phyloP scores from a whole-genome alignment of 768 basidiomycete genomes.

The Phanerochaete sordida region DNA sequence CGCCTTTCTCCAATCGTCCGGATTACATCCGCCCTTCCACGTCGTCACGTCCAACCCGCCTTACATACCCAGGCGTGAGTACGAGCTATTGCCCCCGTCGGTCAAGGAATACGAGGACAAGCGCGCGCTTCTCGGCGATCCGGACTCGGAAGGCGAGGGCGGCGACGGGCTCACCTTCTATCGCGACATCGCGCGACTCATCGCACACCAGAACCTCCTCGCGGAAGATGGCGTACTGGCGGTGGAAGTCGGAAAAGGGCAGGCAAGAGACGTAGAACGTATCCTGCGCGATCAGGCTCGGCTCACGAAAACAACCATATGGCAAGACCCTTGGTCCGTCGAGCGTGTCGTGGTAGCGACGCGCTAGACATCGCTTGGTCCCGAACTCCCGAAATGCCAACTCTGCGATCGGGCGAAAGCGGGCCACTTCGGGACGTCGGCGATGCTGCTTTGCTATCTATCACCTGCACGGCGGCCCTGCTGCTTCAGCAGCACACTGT shows the following conservation, averaged over 20 bases:
- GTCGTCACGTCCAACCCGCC: slow-evolving; percentile 84
- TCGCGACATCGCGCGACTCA: slow-evolving; percentile 61
- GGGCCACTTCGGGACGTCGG: too few species aligned
- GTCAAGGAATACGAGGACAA: slow-evolving; percentile 81
- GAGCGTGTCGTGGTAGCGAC: slow-evolving; percentile 59
- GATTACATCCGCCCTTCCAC: slow-evolving; percentile 49
- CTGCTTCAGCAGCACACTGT: too few species aligned
- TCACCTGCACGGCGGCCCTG: too few species aligned
- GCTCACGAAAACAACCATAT: slow-evolving; percentile 55
- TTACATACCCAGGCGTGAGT: slow-evolving; percentile 74
- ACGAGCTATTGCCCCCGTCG: slow-evolving; percentile 55
- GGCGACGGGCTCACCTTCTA: slow-evolving; percentile 65
- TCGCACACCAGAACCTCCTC: slow-evolving; percentile 51
- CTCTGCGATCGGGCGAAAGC: not conserved
- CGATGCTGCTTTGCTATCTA: too few species aligned
- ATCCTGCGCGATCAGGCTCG: slow-evolving; percentile 51
- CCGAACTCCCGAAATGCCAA: not conserved
- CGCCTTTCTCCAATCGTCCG: slow-evolving; percentile 17
- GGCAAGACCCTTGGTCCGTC: slow-evolving; percentile 79
- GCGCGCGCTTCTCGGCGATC: slow-evolving; percentile 75
- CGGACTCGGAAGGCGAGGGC: slow-evolving; percentile 29
- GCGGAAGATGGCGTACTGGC: slow-evolving; percentile 54
- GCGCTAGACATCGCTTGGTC: not conserved
- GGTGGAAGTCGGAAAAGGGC: slow-evolving; percentile 76
- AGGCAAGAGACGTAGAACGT: slow-evolving; percentile 57